Conservation (phyloP, 108 stramenopile genomes). For the Asterionellopsis glacialis region DNA sequence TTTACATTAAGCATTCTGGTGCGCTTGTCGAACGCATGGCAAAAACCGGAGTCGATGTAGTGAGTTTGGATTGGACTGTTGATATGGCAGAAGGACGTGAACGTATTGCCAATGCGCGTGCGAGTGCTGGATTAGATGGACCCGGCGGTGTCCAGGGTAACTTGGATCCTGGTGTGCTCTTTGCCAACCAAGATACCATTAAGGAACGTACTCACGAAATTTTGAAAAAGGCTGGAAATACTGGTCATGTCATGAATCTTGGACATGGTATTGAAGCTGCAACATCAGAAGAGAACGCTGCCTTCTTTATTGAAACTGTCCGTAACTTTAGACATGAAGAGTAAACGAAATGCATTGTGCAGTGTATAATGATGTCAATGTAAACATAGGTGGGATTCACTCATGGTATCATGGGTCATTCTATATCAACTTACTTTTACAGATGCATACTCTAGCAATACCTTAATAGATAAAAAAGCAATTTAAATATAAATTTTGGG, state of each 20-base stretch:
- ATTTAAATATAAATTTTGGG: too few species aligned
- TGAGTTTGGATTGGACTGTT: conserved; percentile 97
- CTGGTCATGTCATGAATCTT: conserved; percentile 97
- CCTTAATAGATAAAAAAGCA: too few species aligned
- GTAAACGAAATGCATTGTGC: conserved; percentile 12
- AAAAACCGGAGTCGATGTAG: conserved; percentile 91
- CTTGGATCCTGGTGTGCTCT: conserved; percentile 91
- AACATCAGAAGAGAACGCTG: conserved; percentile 94
- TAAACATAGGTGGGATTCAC: too few species aligned
- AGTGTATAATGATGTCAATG: too few species aligned
- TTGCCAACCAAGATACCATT: conserved; percentile 87
- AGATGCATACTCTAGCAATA: too few species aligned
- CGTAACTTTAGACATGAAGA: conserved; percentile 85
- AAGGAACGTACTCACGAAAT: conserved; percentile 93
- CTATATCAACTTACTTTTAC: too few species aligned
- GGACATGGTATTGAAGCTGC: conserved; percentile 97
- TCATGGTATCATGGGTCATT: too few species aligned
- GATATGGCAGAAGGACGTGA: conserved; percentile 92
- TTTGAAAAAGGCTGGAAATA: conserved; percentile 79
- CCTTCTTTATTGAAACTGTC: conserved; percentile 93
- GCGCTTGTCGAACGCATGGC: conserved; percentile 91
- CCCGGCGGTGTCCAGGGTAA: conserved; percentile 91
- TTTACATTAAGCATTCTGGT: conserved; percentile 91
- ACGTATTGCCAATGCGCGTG: conserved; percentile 69
- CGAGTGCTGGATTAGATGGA: conserved; percentile 60